Evolutionary conservation across 805 yeast genomes (phyloP).

Genomic region (Candida boidinii): DNA sequence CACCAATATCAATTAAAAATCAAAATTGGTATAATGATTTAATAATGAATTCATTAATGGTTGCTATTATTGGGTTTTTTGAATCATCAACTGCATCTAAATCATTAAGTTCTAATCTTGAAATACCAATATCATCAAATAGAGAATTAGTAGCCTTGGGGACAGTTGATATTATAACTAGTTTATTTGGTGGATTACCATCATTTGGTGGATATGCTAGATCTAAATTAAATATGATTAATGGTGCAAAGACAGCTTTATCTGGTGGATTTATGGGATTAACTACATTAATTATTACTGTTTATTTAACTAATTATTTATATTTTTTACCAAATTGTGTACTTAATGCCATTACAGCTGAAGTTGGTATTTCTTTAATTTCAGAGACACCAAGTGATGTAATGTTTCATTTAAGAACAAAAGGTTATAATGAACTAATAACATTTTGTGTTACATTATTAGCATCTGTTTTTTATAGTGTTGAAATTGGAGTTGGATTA

Average conservation of each 20-base stretch:
- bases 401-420: slow-evolving; percentile 59
- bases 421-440: slow-evolving; percentile 69
- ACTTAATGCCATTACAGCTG: slow-evolving; percentile 69
- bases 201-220: slow-evolving; percentile 96
- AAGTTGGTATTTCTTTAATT: slow-evolving; percentile 66
- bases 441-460: slow-evolving; percentile 58
- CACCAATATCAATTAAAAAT: slow-evolving; percentile 47
- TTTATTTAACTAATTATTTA: slow-evolving; percentile 50
- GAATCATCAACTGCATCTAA: slow-evolving; percentile 92
- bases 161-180: slow-evolving; percentile 53
- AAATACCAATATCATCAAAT: slow-evolving; percentile 70
- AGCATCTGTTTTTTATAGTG: slow-evolving; percentile 62
- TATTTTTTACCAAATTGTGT: slow-evolving; percentile 73
- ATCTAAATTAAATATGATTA: slow-evolving; percentile 76
- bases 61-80: slow-evolving; percentile 83
- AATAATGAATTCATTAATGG: slow-evolving; percentile 62
- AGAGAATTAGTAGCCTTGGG: slow-evolving; percentile 91
- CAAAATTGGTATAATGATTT: slow-evolving; percentile 42
- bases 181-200: slow-evolving; percentile 64
- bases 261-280: slow-evolving; percentile 82
- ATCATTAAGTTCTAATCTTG: slow-evolving; percentile 67
- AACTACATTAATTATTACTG: slow-evolving; percentile 57
- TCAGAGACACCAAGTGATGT: slow-evolving; percentile 83
- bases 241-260: slow-evolving; percentile 81
- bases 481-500: slow-evolving; percentile 84